Evolutionary conservation across 2,329 filamentous ascomycete genomes (phyloP).

Genomic region (Diaporthe velutina): DNA sequence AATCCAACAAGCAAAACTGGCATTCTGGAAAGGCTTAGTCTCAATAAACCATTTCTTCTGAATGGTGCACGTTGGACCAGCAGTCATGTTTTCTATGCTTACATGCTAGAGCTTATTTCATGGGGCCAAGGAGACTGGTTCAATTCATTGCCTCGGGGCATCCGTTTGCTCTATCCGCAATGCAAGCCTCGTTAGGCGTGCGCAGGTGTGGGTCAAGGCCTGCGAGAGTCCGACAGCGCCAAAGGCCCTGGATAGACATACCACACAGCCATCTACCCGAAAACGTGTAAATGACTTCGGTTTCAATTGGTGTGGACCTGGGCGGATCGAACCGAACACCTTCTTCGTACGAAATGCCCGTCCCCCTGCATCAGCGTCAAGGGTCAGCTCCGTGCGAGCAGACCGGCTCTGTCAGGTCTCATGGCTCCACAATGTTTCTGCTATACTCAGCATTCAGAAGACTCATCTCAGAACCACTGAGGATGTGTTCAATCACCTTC

Average conservation of each 20-base stretch:
- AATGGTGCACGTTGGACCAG: no score
- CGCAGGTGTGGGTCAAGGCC: not conserved
- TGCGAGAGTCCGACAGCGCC: not conserved
- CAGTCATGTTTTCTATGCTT: not conserved
- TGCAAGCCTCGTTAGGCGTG: not conserved
- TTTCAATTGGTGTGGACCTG: not conserved
- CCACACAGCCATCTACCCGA: not conserved
- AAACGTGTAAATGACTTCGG: not conserved
- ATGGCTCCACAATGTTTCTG: not conserved
- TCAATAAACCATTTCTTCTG: not conserved
- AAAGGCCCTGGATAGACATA: not conserved
- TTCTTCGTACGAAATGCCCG: not conserved
- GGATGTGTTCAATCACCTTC: not conserved
- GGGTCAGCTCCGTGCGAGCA: not conserved
- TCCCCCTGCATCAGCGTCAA: not conserved
- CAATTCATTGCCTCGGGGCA: not conserved
- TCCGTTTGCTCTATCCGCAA: no score
- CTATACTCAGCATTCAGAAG: no score
- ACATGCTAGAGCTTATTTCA: not conserved
- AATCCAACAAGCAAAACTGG: not conserved
- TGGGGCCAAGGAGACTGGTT: not conserved
- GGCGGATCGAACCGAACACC: slow-evolving; percentile 1
- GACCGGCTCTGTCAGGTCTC: not conserved
- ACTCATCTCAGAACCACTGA: not conserved
- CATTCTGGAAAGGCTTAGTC: not conserved